Evolutionary conservation across 139 green algal species (phyloP), one percentile per base, ranked within the genome.

Genomic region (Closterium sp.): DNA sequence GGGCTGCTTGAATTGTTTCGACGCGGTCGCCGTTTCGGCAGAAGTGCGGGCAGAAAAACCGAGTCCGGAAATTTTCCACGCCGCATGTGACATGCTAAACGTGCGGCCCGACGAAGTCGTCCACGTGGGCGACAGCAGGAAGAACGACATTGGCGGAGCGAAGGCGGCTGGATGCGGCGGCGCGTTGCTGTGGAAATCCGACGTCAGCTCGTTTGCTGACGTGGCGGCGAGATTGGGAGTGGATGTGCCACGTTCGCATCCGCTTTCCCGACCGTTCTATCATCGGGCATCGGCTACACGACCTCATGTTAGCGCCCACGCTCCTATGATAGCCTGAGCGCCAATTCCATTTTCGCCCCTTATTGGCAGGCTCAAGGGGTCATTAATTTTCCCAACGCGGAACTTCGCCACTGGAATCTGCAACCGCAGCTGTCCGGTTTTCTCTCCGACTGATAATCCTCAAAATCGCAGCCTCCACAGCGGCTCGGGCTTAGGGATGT

Each of bases 41-140:
- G 87, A 96, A 90, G 95, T 98, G 19, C 92, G 93, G 0, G 95
- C 90, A 0, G 97, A 98, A 93, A 98, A 98, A 93, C 97, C 97
- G 32, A 97, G 97, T 91, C 97, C 96, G 0, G 85, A 95, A 19
- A 97, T 98, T 33, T 98, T 98, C 85, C 4, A n/a, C 32, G 25
- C 33, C 1, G 55, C 69, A 3, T 55, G 64, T 3, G 34, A 86
- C 19, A 28, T 43, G 33, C 90, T 85, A 25, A 30, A 25, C 6
- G 36, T 93, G 19, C 85, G 35, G 84, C 25, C 85, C 0, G 35
- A 86, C 16, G 28, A 31, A 21, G 25, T 25, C 10, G 34, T 90
- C 25, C 35, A 90, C n/a, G 87, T 88, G 32, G 85, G 85, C 23
- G 85, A 88, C 85, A 33, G 33, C 85, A 21, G 32, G 28, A n/a